Percentiles rank a stretch among this genome's conserved stretches.
Conservation (phyloP, 2,329 filamentous ascomycete species). For the Fusarium udum region DNA sequence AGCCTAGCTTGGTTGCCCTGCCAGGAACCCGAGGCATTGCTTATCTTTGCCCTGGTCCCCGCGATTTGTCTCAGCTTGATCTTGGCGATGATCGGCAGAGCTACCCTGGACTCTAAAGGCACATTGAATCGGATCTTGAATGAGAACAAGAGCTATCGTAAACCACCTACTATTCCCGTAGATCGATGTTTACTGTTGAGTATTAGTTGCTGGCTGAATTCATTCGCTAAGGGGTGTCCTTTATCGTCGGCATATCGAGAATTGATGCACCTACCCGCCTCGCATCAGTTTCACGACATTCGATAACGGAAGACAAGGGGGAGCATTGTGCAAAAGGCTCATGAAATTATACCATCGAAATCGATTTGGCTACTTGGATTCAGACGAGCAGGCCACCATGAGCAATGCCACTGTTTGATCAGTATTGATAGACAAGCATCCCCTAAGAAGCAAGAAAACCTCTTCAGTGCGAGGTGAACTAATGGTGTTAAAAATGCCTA, state of each 20-base stretch:
- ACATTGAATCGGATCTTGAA: background rate
- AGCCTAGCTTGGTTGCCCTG: constrained; percentile 32
- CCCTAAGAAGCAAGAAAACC: background rate
- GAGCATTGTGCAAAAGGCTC: background rate
- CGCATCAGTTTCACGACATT: background rate
- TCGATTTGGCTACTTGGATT: rapidly evolving
- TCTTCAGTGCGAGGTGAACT: rapidly evolving
- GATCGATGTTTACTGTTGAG: rapidly evolving
- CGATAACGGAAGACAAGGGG: background rate
- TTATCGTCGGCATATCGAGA: background rate
- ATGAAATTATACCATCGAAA: background rate
- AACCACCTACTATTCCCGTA: background rate
- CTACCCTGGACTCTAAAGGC: background rate
- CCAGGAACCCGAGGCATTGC: constrained; percentile 36
- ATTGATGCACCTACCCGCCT: background rate
- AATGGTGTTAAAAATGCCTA: too few relatives aligned
- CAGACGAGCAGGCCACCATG: rapidly evolving
- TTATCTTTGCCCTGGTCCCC: constrained; percentile 25
- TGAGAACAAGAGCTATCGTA: background rate
- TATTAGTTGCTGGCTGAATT: rapidly evolving
- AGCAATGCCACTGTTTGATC: background rate
- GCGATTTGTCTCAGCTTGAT: constrained; percentile 7
- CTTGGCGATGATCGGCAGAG: background rate
- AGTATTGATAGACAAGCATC: background rate
- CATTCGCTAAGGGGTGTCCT: rapidly evolving